Evolutionary conservation across 225 moss, liverwort and hornwort genomes (phyloP).

Genomic region (Climacium dendroides): DNA sequence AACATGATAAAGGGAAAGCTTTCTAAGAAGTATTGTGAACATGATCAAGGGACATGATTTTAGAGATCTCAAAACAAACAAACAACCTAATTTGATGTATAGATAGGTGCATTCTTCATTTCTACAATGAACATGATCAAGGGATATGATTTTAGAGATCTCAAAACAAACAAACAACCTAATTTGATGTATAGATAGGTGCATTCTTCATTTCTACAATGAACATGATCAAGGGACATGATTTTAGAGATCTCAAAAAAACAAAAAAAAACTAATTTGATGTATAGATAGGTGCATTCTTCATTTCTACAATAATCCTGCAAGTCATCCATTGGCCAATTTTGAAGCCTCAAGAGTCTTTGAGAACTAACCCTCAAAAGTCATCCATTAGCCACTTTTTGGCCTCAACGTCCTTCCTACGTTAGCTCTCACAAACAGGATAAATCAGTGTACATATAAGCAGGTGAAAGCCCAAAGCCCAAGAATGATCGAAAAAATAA

Average conservation of each 20-base stretch:
- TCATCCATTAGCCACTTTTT: background rate
- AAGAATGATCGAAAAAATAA: background rate
- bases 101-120: background rate
- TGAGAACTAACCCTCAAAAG: too few species aligned
- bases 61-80: background rate
- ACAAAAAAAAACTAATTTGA: background rate
- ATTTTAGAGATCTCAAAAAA: background rate
- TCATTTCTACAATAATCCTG: background rate
- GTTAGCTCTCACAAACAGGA: background rate
- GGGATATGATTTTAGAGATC: accelerated
- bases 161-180: background rate
- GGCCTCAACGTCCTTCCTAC: background rate
- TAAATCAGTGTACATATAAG: background rate
- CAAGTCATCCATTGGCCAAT: background rate
- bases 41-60: accelerated
- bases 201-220: background rate
- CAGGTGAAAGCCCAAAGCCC: background rate
- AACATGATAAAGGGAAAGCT: too few species aligned
- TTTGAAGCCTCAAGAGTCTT: background rate
- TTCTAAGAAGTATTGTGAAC: accelerated
- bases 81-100: background rate
- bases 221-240: accelerated
- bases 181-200: background rate
- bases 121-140: accelerated
- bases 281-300: background rate